Percentiles rank a stretch among this genome's conserved stretches.
Evolutionary conservation across 345 rosid genomes (phyloP).

Genomic region (Raphanus raphanistrum): DNA sequence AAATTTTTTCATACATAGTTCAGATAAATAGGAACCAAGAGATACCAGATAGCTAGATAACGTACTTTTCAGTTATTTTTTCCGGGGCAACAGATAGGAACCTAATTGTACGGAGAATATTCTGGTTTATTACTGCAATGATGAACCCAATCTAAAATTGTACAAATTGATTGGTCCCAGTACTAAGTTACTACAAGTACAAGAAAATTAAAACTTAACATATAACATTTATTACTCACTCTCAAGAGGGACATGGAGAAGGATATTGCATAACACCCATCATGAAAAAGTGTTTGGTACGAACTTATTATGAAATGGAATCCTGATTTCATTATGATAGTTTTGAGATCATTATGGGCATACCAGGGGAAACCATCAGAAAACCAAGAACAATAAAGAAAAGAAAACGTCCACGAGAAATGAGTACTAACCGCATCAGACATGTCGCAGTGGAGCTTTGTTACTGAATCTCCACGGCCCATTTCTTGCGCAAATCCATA

Average conservation of each 20-base stretch:
- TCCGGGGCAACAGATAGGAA: not conserved
- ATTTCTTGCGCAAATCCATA: conserved; percentile 68
- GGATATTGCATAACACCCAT: not conserved
- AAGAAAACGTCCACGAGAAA: not conserved
- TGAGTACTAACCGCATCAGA: conserved; percentile 68
- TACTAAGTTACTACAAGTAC: not conserved
- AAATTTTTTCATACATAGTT: not conserved
- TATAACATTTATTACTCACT: not conserved
- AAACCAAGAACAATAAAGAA: not conserved
- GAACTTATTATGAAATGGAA: not conserved
- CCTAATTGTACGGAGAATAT: not conserved
- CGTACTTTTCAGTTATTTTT: too few species aligned
- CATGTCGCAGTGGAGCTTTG: conserved; percentile 88
- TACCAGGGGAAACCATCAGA: not conserved
- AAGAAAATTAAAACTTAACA: not conserved
- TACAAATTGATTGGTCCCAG: not conserved
- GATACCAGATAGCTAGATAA: too few species aligned
- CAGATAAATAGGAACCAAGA: not conserved
- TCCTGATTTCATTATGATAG: not conserved
- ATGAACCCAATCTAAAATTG: not conserved
- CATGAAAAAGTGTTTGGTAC: not conserved
- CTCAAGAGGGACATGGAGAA: not conserved
- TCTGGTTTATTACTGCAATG: not conserved
- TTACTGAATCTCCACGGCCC: conserved; percentile 88
- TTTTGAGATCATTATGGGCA: conserved; percentile 3